Conservation (phyloP, 306 rosid genomes). For the Acacia crassicarpa region DNA sequence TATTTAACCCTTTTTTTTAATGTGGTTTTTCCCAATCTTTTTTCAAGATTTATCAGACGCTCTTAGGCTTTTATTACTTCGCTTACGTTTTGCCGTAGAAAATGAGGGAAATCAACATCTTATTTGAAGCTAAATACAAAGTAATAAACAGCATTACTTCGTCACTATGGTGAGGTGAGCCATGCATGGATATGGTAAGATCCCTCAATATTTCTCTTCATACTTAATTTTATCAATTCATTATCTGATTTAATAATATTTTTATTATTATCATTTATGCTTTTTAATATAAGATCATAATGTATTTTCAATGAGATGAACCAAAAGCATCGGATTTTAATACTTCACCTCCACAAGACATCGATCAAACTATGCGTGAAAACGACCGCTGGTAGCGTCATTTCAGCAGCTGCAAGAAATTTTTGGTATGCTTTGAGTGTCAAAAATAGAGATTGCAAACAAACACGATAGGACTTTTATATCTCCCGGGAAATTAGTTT, state of each 20-base stretch:
- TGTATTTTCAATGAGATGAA: not conserved
- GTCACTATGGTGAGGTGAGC: not conserved
- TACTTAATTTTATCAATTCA: no score
- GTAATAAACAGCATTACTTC: not conserved
- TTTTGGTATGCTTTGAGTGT: not conserved
- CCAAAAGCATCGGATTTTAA: constrained; percentile 3
- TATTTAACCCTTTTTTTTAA: no score
- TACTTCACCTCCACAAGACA: not conserved
- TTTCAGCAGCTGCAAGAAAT: not conserved
- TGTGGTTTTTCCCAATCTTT: not conserved
- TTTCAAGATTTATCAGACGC: not conserved
- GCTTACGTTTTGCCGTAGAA: not conserved
- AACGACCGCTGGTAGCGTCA: not conserved
- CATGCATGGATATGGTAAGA: no score
- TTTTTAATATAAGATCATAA: no score
- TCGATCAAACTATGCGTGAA: not conserved
- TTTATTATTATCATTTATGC: no score
- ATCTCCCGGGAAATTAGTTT: no score
- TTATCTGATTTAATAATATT: not conserved
- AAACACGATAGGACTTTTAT: not conserved
- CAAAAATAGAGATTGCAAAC: not conserved
- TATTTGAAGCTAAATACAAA: not conserved
- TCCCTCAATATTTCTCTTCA: no score
- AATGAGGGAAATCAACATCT: not conserved
- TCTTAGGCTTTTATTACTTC: not conserved